Percentiles rank a stretch among this genome's conserved stretches.
phyloP scores from a whole-genome alignment of 495 filamentous ascomycete genomes.

The Neurospora sp. region DNA sequence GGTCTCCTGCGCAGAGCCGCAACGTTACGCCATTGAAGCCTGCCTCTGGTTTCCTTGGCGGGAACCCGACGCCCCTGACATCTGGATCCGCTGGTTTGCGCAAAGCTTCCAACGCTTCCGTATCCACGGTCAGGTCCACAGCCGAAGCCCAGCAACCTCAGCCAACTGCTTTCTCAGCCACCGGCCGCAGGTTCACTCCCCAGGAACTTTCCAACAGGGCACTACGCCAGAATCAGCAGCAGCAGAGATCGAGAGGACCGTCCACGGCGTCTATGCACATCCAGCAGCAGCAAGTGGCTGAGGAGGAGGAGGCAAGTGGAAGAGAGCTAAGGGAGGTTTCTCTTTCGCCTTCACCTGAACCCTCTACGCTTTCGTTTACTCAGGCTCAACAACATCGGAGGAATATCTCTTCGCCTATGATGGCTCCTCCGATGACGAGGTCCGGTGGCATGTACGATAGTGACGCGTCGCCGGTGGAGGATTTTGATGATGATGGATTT shows the following conservation, averaged over 20 bases:
- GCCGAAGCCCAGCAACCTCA: conserved; percentile 36
- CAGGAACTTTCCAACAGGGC: conserved; percentile 38
- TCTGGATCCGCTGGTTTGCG: conserved; percentile 32
- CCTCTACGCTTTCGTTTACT: conserved; percentile 1
- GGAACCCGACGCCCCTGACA: conserved; percentile 73
- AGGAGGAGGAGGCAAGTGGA: conserved; percentile 27
- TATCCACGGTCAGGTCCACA: background rate
- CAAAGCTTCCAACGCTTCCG: background rate
- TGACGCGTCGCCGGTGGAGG: conserved; percentile 48
- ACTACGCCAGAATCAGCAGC: conserved; percentile 1
- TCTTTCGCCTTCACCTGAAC: background rate
- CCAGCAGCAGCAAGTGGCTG: background rate
- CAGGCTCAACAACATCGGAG: background rate
- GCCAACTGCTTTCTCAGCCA: conserved; percentile 42
- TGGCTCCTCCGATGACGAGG: conserved; percentile 63
- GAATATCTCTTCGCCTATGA: background rate
- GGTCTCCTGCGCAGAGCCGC: conserved; percentile 23
- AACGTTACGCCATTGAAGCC: conserved; percentile 57
- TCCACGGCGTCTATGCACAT: conserved; percentile 7
- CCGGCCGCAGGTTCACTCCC: conserved; percentile 39
- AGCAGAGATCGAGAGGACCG: conserved; percentile 17
- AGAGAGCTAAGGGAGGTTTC: conserved; percentile 2
- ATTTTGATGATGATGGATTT: conserved; percentile 47
- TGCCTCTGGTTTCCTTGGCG: conserved; percentile 46
- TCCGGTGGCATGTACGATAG: conserved; percentile 54